Evolutionary conservation across 2,329 filamentous ascomycete species (phyloP), one percentile per base, ranked within the genome.

Genomic region (Lecanicillium sp.): DNA sequence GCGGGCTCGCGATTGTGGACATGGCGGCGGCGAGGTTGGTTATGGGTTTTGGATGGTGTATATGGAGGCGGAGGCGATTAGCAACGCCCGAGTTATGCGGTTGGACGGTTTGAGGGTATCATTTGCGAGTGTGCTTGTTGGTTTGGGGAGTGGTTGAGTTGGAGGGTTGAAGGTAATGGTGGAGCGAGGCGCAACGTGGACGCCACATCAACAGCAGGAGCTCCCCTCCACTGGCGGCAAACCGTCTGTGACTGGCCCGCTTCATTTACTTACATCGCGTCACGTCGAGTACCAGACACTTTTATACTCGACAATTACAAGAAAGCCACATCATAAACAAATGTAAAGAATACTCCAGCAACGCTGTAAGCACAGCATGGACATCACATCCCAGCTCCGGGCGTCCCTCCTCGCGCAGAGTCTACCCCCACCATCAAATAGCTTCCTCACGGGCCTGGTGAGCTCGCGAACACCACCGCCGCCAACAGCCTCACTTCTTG

Each of bases 401-500:
- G 47, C 57, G 36, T 58, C 71, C 53, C 60, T 79, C 60, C 50
- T 70, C 53, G 51, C 66, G 50, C 56, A 81, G 64, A 62, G 69
- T 61, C 51, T 81, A 64, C 61, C 80, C 53, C 27, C 62, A 49
- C 60, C 74, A 2, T 70, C 72, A 2, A 41, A 56, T 27, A 47
- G 72, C 41, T 90, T 84, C 77, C 71, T 92, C 19, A 66, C 69
- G 41, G 64, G 62, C 40, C 78, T 90, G 55, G 56, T 84, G 42
- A 61, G 72, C 9, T 66, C 71, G 13, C 73, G 59, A 60, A 73
- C 49, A 56, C 72, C 65, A 32, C 66, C 69, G 13, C 79, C 77
- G 2, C 81, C 85, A 1, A 61, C 88, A 2, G 74, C 79, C 19
- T 82, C 84, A 4, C 71, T 94, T 15, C 69, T 84, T 40, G 85